Evolutionary conservation across 805 yeast genomes (phyloP), one percentile per base, ranked within the genome.

Genomic region (Starmerella scarabaei): DNA sequence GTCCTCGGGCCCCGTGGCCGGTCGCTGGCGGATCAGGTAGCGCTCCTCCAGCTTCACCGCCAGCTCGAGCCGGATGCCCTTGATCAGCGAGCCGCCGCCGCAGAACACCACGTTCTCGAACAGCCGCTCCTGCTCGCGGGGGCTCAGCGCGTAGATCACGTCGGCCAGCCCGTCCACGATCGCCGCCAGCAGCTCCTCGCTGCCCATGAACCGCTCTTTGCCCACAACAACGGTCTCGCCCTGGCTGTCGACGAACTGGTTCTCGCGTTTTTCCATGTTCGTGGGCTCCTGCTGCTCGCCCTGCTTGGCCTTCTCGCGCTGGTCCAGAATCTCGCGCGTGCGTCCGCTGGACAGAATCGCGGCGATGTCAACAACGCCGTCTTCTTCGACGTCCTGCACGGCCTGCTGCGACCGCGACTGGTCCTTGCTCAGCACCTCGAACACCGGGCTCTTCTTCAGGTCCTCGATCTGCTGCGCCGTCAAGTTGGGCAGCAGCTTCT

Each of bases 171-270:
- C 68, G 16, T 61, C 62, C 3, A 80, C 68, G 17, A 88, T 66
- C 18, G 56, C 54, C 4, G 61, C 64, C 26, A 88, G 67, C 38
- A 88, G 66, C 18, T 61, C 66, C 34, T 70, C 74, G 28, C 80
- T 65, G 1, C 96, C 97, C 56, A 72, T 77, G 60, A 88, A 88
- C 52, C 97, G 68, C 62, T 85, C 94, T 44, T 77, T 80, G 2
- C 97, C 97, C n/a, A 88, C 74, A 6, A 64, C 64, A n/a, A 80
- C 56, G 40, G 63, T 62, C 36, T 69, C 63, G 3, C 82, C 80
- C 4, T 59, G 53, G 8, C 68, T 59, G 59, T 81, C 93, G 23
- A 65, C 56, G 55, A 86, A 88, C 5, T 67, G 57, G 58, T 85
- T 86, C n/a, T 63, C 68, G 51, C 80, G 88, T 43, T 77, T 58